A percentile compares a stretch with the other conserved stretches of the same genome.
Evolutionary conservation across 306 rosid genomes (phyloP).

Genomic region (Hippophae tibetana): DNA sequence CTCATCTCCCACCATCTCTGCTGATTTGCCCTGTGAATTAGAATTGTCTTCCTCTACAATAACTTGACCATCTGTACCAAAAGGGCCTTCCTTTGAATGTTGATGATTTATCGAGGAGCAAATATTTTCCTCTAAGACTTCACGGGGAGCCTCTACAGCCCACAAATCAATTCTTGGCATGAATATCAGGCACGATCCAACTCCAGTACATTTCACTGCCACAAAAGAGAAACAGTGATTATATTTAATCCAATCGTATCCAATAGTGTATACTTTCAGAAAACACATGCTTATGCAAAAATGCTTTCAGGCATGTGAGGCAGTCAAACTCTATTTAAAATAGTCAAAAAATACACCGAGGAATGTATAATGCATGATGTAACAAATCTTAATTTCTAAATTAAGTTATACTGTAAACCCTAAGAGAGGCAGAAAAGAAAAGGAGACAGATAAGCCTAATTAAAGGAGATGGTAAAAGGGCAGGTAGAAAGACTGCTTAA

Average conservation of each 20-base stretch:
- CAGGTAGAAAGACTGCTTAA: too few relatives aligned
- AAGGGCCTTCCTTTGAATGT: constrained; percentile 22
- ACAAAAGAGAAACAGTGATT: constrained; percentile 6
- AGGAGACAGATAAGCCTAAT: too few relatives aligned
- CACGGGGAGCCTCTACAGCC: constrained; percentile 53
- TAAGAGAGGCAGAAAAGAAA: too few relatives aligned
- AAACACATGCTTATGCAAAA: background rate
- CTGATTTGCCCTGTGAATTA: constrained; percentile 26
- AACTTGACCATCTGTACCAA: constrained; percentile 18
- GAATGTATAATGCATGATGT: too few relatives aligned
- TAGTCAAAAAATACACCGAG: background rate
- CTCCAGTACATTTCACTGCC: constrained; percentile 74
- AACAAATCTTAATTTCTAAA: too few relatives aligned
- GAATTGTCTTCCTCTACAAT: constrained; percentile 29
- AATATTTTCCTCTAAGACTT: constrained; percentile 36
- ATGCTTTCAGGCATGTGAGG: background rate
- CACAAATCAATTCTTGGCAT: constrained; percentile 96
- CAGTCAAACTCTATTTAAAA: background rate
- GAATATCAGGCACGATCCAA: constrained; percentile 52
- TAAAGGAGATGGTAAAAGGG: too few relatives aligned
- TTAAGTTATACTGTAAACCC: too few relatives aligned
- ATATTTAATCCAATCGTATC: background rate
- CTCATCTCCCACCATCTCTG: constrained; percentile 25
- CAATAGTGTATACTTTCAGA: background rate
- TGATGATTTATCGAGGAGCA: constrained; percentile 27